Percentiles rank a stretch among this genome's conserved stretches.
phyloP scores from a whole-genome alignment of 306 rosid species.

The Mucuna pruriens region DNA sequence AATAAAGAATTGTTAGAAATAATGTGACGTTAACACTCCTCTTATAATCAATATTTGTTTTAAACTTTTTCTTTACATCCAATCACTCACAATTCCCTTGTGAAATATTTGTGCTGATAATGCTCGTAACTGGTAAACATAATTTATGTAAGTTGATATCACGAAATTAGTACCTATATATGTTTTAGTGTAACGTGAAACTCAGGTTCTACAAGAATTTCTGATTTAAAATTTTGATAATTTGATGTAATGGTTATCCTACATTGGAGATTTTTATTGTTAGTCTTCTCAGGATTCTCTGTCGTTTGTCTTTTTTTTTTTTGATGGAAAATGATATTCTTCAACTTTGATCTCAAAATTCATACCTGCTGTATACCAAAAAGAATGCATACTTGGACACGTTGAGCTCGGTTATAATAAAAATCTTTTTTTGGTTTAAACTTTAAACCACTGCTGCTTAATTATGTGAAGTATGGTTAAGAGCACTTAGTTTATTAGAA shows the following conservation, averaged over 20 bases:
- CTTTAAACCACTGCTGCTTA: too few relatives aligned
- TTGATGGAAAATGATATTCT: background rate
- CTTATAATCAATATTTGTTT: too few relatives aligned
- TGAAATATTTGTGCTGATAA: background rate
- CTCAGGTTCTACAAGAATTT: background rate
- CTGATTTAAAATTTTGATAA: background rate
- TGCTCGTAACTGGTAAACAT: background rate
- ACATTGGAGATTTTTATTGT: background rate
- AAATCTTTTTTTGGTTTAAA: too few relatives aligned
- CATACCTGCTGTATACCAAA: too few relatives aligned
- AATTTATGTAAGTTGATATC: background rate
- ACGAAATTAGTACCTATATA: background rate
- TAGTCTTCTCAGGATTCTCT: background rate
- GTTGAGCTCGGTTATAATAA: background rate
- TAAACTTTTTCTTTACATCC: too few relatives aligned
- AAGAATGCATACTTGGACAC: too few relatives aligned
- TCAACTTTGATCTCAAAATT: conserved; percentile 6
- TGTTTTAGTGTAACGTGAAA: background rate
- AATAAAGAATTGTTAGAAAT: too few relatives aligned
- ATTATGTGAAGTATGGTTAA: too few relatives aligned
- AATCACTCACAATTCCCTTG: too few relatives aligned
- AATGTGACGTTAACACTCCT: too few relatives aligned
- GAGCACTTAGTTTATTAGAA: too few relatives aligned
- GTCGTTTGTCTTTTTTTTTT: background rate
- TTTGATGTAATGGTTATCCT: background rate